A percentile compares a stretch with the other conserved stretches of the same genome.
Conservation (phyloP, 202 grass and related monocot species). For the Panicum virgatum region DNA sequence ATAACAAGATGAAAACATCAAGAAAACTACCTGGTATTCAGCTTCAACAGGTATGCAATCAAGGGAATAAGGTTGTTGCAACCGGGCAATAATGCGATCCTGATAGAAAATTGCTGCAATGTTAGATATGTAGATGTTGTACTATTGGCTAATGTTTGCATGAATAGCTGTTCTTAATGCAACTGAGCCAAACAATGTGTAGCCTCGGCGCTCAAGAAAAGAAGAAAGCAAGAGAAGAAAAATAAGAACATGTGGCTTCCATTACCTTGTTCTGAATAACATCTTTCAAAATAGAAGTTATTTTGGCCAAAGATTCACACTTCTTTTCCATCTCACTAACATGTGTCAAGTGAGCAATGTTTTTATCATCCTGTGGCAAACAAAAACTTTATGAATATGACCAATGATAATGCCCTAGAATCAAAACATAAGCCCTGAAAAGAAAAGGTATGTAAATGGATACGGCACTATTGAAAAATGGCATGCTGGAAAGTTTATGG, state of each 20-base stretch:
- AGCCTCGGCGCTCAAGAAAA: background rate
- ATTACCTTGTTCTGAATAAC: conserved; percentile 99
- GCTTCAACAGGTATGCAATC: conserved; percentile 99
- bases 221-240: background rate
- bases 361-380: conserved; percentile 91
- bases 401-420: background rate
- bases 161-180: background rate
- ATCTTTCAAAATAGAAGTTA: conserved; percentile 98
- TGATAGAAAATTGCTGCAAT: conserved; percentile 47
- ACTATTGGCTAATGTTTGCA: background rate
- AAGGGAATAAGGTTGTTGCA: conserved; percentile 98
- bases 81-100: conserved; percentile 97
- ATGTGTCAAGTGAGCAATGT: conserved; percentile 92
- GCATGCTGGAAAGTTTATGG: background rate
- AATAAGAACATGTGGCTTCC: background rate
- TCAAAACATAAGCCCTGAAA: conserved; percentile 6
- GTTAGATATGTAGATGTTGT: conserved; percentile 3
- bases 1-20: background rate
- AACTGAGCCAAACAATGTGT: conserved; percentile 2
- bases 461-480: conserved; percentile 14
- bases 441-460: background rate
- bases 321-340: conserved; percentile 99
- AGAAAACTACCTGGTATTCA: conserved; percentile 79
- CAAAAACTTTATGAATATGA: conserved; percentile 32
- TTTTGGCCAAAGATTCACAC: conserved; percentile 91